phyloP scores from a whole-genome alignment of 139 green algal species.

The Raphidocelis subcapitata region DNA sequence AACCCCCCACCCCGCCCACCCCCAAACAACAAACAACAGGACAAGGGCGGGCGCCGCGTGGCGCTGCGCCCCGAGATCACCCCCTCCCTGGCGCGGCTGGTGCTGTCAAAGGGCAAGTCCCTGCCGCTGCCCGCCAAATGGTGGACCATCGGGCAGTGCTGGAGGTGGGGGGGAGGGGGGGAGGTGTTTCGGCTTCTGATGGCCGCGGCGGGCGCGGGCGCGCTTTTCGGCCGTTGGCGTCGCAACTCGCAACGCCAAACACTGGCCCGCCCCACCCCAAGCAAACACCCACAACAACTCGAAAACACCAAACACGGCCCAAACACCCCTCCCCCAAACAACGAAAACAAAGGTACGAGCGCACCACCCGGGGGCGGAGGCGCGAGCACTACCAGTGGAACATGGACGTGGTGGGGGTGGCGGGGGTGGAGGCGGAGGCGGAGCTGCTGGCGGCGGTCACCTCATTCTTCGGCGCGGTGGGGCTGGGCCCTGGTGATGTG shows the following conservation, averaged over 20 bases:
- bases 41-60: slow-evolving; percentile 90
- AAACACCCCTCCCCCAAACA: no score
- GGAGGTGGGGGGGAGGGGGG: slow-evolving; percentile 79
- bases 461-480: slow-evolving; percentile 84
- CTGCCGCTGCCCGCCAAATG: slow-evolving; percentile 93
- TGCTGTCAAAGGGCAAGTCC: slow-evolving; percentile 61
- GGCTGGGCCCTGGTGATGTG: slow-evolving; percentile 80
- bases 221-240: no score
- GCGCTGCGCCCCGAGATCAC: slow-evolving; percentile 96
- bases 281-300: no score
- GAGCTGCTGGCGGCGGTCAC: slow-evolving; percentile 93
- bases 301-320: no score
- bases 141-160: slow-evolving; percentile 94
- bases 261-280: no score
- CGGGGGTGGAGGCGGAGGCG: slow-evolving; percentile 85
- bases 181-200: slow-evolving; percentile 1
- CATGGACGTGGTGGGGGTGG: slow-evolving; percentile 96
- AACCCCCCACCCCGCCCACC: background rate
- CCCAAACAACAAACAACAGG: slow-evolving; percentile 39
- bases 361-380: slow-evolving; percentile 86
- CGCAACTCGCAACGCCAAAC: no score
- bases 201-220: no score
- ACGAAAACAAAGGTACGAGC: slow-evolving; percentile 97
- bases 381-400: slow-evolving; percentile 99
- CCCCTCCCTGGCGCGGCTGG: slow-evolving; percentile 84